A percentile compares a stretch with the other conserved stretches of the same genome.
Conservation (phyloP, 2,329 filamentous ascomycete species). For the Chaetomiaceae sp. region DNA sequence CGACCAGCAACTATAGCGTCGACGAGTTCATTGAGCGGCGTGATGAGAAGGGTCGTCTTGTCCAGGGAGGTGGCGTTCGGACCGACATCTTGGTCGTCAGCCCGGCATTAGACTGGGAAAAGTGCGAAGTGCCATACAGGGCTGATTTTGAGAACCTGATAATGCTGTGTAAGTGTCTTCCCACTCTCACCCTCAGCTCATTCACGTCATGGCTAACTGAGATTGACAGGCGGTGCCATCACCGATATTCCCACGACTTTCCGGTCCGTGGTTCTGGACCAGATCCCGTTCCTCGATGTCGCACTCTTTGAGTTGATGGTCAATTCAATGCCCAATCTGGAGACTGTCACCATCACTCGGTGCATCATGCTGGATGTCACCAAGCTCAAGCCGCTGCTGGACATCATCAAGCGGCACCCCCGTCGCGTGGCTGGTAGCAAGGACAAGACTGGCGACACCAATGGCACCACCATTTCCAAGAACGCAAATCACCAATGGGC, state of each 20-base stretch:
- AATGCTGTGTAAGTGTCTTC: conserved; percentile 7
- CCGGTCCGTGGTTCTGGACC: conserved; percentile 18
- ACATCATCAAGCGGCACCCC: conserved; percentile 14
- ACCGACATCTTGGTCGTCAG: conserved; percentile 11
- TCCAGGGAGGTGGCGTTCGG: conserved; percentile 3
- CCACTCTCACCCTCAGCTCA: background rate
- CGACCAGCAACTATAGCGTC: background rate
- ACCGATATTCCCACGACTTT: conserved; percentile 8
- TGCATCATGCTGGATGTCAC: conserved; percentile 23
- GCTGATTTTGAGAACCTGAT: conserved; percentile 5
- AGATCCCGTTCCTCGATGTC: conserved; percentile 19
- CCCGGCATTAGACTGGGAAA: background rate
- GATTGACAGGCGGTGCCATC: conserved; percentile 1
- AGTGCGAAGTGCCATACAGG: conserved; percentile 4
- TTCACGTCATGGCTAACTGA: background rate
- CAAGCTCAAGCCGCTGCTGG: conserved; percentile 18
- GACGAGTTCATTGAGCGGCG: background rate
- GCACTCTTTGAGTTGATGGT: conserved; percentile 19
- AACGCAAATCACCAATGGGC: background rate
- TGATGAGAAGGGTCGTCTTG: background rate
- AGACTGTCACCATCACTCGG: conserved; percentile 19
- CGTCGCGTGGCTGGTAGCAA: background rate
- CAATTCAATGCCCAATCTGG: conserved; percentile 21
- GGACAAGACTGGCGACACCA: background rate
- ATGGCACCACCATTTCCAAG: background rate